Evolutionary conservation across 495 filamentous ascomycete genomes (phyloP), one percentile per base, ranked within the genome.

Genomic region (Xylona heveae): DNA sequence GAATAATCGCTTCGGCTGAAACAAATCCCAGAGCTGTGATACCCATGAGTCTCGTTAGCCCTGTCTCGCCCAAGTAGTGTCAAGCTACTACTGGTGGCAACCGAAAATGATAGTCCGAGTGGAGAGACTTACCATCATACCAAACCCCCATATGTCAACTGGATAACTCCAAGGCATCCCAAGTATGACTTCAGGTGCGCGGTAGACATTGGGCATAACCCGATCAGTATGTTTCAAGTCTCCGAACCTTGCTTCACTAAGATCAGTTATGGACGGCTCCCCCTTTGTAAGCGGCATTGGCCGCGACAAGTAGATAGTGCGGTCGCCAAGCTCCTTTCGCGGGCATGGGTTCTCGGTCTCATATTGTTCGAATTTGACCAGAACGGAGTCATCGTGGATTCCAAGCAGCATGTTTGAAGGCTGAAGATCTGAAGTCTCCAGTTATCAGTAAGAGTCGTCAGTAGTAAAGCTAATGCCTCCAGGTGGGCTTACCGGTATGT

Each of bases 141-240:
- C 38, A 2, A 41, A 17, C 20, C 28, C 38, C 38, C 38, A 41
- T 1, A 41, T 41, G 17, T 41, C 38, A 23, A 29, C 21, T 6
- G 20, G 25, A 31, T 41, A 41, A 7, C 28, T 19, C 28, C 36
- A 41, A 6, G 23, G 23, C 5, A 28, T 25, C 7, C 27, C 29
- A 6, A 37, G 19, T 19, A 39, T 19, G 17, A 38, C 38, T 21
- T 41, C 38, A 16, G 38, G 38, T 6, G 38, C 38, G 10, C 28
- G 35, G 15, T 34, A 41, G 14, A 26, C 4, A 10, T 28, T 15
- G 6, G 33, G 12, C 18, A 26, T 31, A 10, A 38, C 24, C 20
- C 21, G 23, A 21, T 19, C n/a, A n/a, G n/a, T n/a, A n/a, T 20
- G 19, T n/a, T 10, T 24, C 13, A 24, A 6, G 23, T 8, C 14